Evolutionary conservation across 352 stramenopile genomes (phyloP).

Genomic region (Phytophthora nicotianae): DNA sequence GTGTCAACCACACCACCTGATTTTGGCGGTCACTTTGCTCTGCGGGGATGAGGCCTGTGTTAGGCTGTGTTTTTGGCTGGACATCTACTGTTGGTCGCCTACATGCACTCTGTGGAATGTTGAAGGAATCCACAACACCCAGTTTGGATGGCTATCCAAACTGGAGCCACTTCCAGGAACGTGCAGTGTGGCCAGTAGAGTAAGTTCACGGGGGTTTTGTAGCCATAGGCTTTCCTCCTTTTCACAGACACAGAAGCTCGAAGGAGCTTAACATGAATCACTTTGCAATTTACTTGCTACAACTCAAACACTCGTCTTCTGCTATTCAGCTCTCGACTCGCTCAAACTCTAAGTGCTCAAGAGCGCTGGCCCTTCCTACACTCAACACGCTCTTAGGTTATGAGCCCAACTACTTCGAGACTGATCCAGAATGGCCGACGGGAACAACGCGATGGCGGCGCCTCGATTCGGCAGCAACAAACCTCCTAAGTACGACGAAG

Average conservation of each 20-base stretch:
- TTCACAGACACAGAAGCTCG: conserved; percentile 1
- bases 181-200: too few relatives aligned
- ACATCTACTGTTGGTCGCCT: too few relatives aligned
- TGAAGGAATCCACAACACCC: too few relatives aligned
- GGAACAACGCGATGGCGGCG: too few relatives aligned
- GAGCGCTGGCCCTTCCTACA: neutral
- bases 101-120: too few relatives aligned
- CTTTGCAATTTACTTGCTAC: conserved; percentile 1
- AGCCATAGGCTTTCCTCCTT: conserved; percentile 1
- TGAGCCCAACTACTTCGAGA: too few relatives aligned
- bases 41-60: too few relatives aligned
- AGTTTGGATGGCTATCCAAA: too few relatives aligned
- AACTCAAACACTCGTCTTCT: neutral
- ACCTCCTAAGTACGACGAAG: neutral
- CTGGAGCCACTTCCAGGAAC: too few relatives aligned
- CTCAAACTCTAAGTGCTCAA: neutral
- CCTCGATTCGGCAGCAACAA: neutral
- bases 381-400: too few relatives aligned
- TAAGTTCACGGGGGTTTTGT: neutral
- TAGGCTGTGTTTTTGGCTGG: too few relatives aligned
- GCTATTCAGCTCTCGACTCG: conserved; percentile 1
- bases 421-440: too few relatives aligned
- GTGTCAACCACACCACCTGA: neutral
- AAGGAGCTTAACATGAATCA: neutral
- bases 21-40: neutral